Base-by-base conservation (phyloP, 1,284 basidiomycete genomes). In the Lignosus rhinocerotis region DNA sequence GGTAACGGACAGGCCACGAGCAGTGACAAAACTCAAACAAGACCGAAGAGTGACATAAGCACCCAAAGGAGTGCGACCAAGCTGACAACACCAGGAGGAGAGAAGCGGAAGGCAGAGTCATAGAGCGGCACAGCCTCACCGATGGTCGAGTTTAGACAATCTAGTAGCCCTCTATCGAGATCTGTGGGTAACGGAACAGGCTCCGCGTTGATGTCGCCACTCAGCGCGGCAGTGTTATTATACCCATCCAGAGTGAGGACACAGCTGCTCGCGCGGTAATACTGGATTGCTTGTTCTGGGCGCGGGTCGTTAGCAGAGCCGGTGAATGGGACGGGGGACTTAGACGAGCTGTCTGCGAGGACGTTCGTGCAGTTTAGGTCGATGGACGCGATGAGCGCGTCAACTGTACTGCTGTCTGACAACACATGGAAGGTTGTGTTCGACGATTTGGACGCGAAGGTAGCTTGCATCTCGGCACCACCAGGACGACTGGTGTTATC, bases 181-280 rank as follows among this genome's bases (percentile, higher is more conserved):
- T 71, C 72, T 14, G 67, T 60, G 0, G 82, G 83, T 1, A 87
- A 64, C 0, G 82, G 78, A 6, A 78, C 76, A 58, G 84, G 76
- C 0, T 80, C 71, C 1, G 77, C 74, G 32, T 72, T 76, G 31
- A 75, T 70, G 21, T 78, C 75, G 9, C 69, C 61, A 34, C 61
- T 66, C 30, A 82, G 70, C 17, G 75, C 74, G 48, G 77, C 74
- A 0, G 84, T 81, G 62, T 87, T 79, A 66, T 89, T 87, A 69
- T 88, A 90, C 6, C 85, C 85, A 58, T 86, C 82, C 17, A 89
- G 71, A 9, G 79, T 77, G 21, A 87, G 73, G 6, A 76, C 79
- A 32, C 82, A 78, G 53, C 76, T 80, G 66, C 81, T 84, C 33
- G 82, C 81, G 41, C 85, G 80, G 66, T 83, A 87, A 69, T 85